Evolutionary conservation across 2,329 filamentous ascomycete species (phyloP).

Genomic region (Apiospora kogelbergensis): DNA sequence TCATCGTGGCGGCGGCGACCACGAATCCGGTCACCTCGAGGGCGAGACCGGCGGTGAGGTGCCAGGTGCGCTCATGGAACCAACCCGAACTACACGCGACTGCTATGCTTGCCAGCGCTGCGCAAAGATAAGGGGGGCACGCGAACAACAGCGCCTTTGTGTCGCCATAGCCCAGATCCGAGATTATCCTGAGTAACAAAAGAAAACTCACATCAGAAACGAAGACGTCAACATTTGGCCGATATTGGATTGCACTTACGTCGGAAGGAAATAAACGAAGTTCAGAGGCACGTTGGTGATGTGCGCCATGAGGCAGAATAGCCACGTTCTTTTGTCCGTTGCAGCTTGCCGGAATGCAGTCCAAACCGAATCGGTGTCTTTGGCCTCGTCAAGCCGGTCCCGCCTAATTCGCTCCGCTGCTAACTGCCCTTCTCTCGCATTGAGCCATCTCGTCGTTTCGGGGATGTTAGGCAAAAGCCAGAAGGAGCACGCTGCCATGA

Average conservation of each 20-base stretch:
- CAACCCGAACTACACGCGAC: conserved; percentile 41
- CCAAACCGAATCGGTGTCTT: conserved; percentile 31
- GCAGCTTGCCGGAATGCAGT: conserved; percentile 41
- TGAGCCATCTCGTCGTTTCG: conserved; percentile 43
- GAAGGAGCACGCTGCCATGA: conserved; percentile 23
- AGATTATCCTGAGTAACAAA: conserved; percentile 36
- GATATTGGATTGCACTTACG: conserved; percentile 4
- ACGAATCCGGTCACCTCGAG: conserved; percentile 37
- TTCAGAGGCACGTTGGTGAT: not conserved
- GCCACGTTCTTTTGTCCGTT: conserved; percentile 42
- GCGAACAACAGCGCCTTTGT: conserved; percentile 49
- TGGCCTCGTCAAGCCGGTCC: conserved; percentile 33
- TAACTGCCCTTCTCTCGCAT: conserved; percentile 41
- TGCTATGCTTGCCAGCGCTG: conserved; percentile 35
- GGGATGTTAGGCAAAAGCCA: conserved; percentile 38
- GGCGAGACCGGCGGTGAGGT: conserved; percentile 41
- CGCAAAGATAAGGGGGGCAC: conserved; percentile 37
- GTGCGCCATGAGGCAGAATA: conserved; percentile 27
- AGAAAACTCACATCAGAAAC: conserved; percentile 24
- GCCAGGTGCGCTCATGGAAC: conserved; percentile 48
- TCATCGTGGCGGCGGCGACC: conserved; percentile 8
- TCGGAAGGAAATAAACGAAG: not conserved
- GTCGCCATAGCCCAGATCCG: conserved; percentile 40
- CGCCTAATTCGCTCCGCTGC: conserved; percentile 37
- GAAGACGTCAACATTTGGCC: conserved; percentile 44